These are phyloP conservation scores for Leptomonas pyrrhocoris DNA, from an alignment of 208 protist genomes.

Conservation along the genomic window DNA sequence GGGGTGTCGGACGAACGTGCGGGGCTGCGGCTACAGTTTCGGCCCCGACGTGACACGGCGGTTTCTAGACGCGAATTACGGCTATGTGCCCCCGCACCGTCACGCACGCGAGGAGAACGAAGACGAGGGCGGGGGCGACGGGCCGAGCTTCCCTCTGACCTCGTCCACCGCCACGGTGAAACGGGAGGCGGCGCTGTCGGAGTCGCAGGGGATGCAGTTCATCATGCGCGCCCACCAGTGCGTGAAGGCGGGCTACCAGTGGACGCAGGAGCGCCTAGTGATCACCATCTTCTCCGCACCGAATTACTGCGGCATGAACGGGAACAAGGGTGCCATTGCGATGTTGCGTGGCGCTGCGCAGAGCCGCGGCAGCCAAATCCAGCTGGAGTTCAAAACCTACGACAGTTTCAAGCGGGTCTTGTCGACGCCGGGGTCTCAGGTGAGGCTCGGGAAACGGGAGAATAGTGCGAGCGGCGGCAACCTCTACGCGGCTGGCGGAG, in stretches of 20 bases:
- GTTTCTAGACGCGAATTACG: constrained; percentile 76
- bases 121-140: constrained; percentile 4
- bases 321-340: constrained; percentile 77
- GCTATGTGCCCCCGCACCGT: constrained; percentile 34
- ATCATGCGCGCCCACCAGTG: constrained; percentile 94
- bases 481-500: constrained; percentile 1
- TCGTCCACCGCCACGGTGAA: not conserved
- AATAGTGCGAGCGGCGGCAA: constrained; percentile 1
- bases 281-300: constrained; percentile 88
- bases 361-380: constrained; percentile 37
- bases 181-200: not conserved
- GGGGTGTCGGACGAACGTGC: constrained; percentile 61
- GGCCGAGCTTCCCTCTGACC: not conserved
- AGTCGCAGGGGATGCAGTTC: constrained; percentile 87
- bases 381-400: constrained; percentile 75
- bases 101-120: constrained; percentile 9
- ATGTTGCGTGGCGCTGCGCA: constrained; percentile 56
- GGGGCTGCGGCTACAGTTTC: constrained; percentile 81
- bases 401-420: constrained; percentile 40
- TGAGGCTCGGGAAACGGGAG: not conserved
- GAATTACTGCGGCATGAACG: constrained; percentile 81
- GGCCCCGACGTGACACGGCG: constrained; percentile 66
- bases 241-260: constrained; percentile 86
- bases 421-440: constrained; percentile 14
- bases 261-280: constrained; percentile 48